A percentile compares a stretch with the other conserved stretches of the same genome.
phyloP scores from a whole-genome alignment of 495 filamentous ascomycete genomes.

The Penicillium bovifimosum region DNA sequence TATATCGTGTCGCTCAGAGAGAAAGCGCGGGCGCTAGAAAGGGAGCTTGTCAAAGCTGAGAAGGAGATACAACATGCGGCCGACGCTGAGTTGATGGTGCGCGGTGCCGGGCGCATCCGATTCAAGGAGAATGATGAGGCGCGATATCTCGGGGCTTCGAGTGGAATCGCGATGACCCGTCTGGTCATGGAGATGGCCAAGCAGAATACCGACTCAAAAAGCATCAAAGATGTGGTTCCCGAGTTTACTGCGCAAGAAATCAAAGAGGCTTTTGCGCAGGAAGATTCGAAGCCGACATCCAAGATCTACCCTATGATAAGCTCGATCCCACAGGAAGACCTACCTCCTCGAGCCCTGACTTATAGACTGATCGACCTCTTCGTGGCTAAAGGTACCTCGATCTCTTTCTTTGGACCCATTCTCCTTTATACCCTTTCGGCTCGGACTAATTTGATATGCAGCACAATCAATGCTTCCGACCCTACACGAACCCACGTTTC shows the following conservation, averaged over 20 bases:
- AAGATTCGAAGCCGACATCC: slow-evolving; percentile 56
- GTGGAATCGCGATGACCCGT: slow-evolving; percentile 88
- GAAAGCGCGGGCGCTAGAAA: slow-evolving; percentile 70
- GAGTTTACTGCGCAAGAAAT: slow-evolving; percentile 56
- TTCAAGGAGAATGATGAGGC: slow-evolving; percentile 78
- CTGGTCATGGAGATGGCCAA: slow-evolving; percentile 94
- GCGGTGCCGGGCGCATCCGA: slow-evolving; percentile 73
- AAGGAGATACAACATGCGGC: slow-evolving; percentile 62
- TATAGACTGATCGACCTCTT: slow-evolving; percentile 75
- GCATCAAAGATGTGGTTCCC: slow-evolving; percentile 82
- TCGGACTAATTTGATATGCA: slow-evolving; percentile 29
- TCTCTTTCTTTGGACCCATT: not conserved
- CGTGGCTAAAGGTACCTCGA: slow-evolving; percentile 64
- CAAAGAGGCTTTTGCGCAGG: slow-evolving; percentile 49
- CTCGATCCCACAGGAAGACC: slow-evolving; percentile 58
- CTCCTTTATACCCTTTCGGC: not conserved
- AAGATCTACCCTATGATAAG: slow-evolving; percentile 77
- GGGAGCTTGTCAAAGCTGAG: slow-evolving; percentile 57
- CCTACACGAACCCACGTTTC: slow-evolving; percentile 75
- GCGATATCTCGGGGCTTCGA: slow-evolving; percentile 84
- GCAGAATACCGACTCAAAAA: slow-evolving; percentile 74
- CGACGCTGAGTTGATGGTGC: slow-evolving; percentile 74
- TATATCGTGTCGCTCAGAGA: slow-evolving; percentile 88
- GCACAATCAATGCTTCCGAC: slow-evolving; percentile 81
- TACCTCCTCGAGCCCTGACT: slow-evolving; percentile 62